phyloP scores from a whole-genome alignment of 305 asterid genomes.

The Rubia peregrina region DNA sequence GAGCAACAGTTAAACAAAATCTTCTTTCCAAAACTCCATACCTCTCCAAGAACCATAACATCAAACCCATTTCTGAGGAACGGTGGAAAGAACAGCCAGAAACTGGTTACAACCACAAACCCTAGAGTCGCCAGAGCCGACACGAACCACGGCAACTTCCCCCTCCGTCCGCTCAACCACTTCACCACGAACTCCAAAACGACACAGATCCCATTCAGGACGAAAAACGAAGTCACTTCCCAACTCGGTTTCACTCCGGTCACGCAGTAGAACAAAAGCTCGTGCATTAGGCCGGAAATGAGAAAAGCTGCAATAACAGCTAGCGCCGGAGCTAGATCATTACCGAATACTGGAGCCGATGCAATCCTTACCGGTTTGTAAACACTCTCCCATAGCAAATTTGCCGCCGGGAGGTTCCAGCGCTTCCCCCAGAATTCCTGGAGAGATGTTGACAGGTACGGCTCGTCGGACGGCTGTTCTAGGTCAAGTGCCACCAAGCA shows the following conservation, averaged over 20 bases:
- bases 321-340: slow-evolving; percentile 15
- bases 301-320: slow-evolving; percentile 43
- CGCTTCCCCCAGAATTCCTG: slow-evolving; percentile 73
- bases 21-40: not conserved
- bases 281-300: slow-evolving; percentile 80
- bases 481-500: slow-evolving; percentile 44
- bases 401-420: slow-evolving; percentile 58
- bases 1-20: not conserved
- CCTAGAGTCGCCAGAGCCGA: slow-evolving; percentile 47
- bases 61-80: not conserved
- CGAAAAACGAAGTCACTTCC: slow-evolving; percentile 69
- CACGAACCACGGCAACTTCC: slow-evolving; percentile 24
- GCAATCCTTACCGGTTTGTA: slow-evolving; percentile 38
- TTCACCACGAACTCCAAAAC: slow-evolving; percentile 41
- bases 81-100: slow-evolving; percentile 66
- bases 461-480: slow-evolving; percentile 57
- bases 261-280: slow-evolving; percentile 41
- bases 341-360: slow-evolving; percentile 16
- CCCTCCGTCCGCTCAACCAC: slow-evolving; percentile 25
- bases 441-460: slow-evolving; percentile 56
- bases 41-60: not conserved
- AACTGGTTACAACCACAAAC: slow-evolving; percentile 43
- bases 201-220: slow-evolving; percentile 49
- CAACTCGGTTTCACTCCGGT: slow-evolving; percentile 56
- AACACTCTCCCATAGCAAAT: slow-evolving; percentile 50